Percentiles rank a stretch among this genome's conserved stretches.
Conservation (phyloP, 805 yeast species). For the Saccharomyces paradoxus region DNA sequence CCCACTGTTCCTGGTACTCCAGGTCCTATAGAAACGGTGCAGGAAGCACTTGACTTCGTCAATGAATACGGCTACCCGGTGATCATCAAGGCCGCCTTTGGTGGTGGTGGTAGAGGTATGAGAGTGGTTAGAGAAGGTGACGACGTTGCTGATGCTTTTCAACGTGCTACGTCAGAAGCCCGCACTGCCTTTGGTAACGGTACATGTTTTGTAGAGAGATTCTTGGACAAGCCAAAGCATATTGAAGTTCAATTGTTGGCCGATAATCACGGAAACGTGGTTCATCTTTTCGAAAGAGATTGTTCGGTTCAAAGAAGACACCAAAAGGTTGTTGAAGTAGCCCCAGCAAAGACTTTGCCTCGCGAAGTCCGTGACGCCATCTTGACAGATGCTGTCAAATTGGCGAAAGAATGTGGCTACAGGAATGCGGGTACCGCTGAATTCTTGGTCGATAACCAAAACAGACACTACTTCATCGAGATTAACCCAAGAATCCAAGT, state of each 20-base stretch:
- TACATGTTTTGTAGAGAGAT: conserved; percentile 92
- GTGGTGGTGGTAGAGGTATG: conserved; percentile 99
- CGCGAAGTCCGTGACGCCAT: conserved; percentile 77
- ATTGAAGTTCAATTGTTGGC: conserved; percentile 93
- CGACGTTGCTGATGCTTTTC: conserved; percentile 79
- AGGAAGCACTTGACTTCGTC: conserved; percentile 72
- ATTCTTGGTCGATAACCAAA: conserved; percentile 82
- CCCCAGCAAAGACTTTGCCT: conserved; percentile 89
- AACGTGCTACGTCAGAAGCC: conserved; percentile 89
- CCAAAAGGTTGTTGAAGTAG: conserved; percentile 95
- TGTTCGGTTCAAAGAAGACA: conserved; percentile 98
- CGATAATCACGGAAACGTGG: conserved; percentile 85
- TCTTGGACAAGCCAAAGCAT: conserved; percentile 88
- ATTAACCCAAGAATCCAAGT: conserved; percentile 96
- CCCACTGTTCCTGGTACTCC: conserved; percentile 96
- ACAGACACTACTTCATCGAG: conserved; percentile 93
- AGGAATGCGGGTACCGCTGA: conserved; percentile 97
- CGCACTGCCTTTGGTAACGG: conserved; percentile 94
- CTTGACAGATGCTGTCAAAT: conserved; percentile 82
- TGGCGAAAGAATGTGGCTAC: conserved; percentile 79
- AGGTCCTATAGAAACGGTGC: conserved; percentile 77
- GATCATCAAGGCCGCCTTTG: conserved; percentile 94
- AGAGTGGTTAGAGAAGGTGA: conserved; percentile 95
- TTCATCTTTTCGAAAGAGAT: conserved; percentile 92
- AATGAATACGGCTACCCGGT: conserved; percentile 84